Evolutionary conservation across 2,329 filamentous ascomycete genomes (phyloP).

Genomic region (Sporothrix brasiliensis): DNA sequence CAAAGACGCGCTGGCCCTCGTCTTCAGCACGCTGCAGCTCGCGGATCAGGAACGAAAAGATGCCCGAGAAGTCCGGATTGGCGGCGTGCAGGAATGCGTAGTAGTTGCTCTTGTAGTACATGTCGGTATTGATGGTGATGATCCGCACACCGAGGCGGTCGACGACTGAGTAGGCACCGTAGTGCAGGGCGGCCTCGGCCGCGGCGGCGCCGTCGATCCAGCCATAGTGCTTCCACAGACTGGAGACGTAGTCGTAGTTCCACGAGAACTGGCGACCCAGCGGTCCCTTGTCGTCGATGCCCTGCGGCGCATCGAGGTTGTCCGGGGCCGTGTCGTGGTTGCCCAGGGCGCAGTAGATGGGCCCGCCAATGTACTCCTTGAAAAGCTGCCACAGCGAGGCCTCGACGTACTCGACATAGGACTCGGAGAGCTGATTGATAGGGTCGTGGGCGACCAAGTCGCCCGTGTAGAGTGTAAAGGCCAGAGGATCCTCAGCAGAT

Average conservation of each 20-base stretch:
- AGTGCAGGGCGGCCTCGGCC: conserved; percentile 48
- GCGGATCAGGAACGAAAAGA: conserved; percentile 57
- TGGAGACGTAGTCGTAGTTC: conserved; percentile 55
- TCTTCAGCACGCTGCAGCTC: conserved; percentile 59
- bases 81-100: conserved; percentile 56
- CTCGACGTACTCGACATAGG: conserved; percentile 58
- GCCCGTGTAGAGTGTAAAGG: conserved; percentile 62
- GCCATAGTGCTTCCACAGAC: conserved; percentile 53
- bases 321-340: conserved; percentile 60
- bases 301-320: conserved; percentile 58
- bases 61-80: conserved; percentile 54
- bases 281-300: conserved; percentile 44
- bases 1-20: conserved; percentile 56
- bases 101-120: conserved; percentile 63
- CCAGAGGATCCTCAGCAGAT: conserved; percentile 49
- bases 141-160: conserved; percentile 54
- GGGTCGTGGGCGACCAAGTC: conserved; percentile 61
- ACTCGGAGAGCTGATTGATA: conserved; percentile 54
- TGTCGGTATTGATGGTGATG: conserved; percentile 63
- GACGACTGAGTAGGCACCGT: conserved; percentile 55
- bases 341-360: conserved; percentile 59
- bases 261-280: conserved; percentile 58
- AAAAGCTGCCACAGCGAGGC: conserved; percentile 57
- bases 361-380: conserved; percentile 58
- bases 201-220: conserved; percentile 51